Evolutionary conservation across 306 rosid species (phyloP), one percentile per base, ranked within the genome.

Genomic region (Sophora flavescens): DNA sequence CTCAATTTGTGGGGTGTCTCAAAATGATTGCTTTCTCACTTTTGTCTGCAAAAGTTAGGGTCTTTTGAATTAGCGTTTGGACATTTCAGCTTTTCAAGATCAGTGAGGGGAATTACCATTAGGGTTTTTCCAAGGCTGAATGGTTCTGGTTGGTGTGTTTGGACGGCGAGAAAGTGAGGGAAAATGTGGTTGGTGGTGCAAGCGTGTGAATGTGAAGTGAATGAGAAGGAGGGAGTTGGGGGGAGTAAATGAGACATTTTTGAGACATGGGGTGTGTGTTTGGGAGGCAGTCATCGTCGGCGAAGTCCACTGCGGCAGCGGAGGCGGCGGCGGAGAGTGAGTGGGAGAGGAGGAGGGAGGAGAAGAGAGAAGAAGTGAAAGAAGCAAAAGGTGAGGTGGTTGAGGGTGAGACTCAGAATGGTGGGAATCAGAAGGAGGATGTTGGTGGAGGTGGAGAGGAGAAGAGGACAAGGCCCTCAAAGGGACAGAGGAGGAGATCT

Each of bases 251-350:
- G 93, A 80, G 83, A 79, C 71, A 47, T 85, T 65, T 52, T 63
- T 75, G 88, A 82, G 86, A 83, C 28, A 96, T 96, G 98, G 98
- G 98, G 53, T 96, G 96, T 73, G 93, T 88, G 76, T 92, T 96
- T 67, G 96, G 98, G 57, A 86, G 77, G 74, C 74, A 84, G 84
- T 81, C 86, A 2, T 76, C 85, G 33, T 76, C 84, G 57, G 83
- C 48, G 10, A 82, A 72, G 68, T 77, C 86, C 16, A 65, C 35
- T 54, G 45, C 48, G 65, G 77, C 68, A 64, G 78, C 6, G 77
- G 72, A 6, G 67, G 63, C 47, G 53, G 74, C 10, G 70, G 62
- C 3, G 50, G 63, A 13, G 83, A 85, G n/a, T 70, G 72, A 10
- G 84, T 82, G 18, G 74, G 73, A 66, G 68, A 80, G 63, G 68